Evolutionary conservation across 331 rosid genomes (phyloP).

Genomic region (Malus hybrid): DNA sequence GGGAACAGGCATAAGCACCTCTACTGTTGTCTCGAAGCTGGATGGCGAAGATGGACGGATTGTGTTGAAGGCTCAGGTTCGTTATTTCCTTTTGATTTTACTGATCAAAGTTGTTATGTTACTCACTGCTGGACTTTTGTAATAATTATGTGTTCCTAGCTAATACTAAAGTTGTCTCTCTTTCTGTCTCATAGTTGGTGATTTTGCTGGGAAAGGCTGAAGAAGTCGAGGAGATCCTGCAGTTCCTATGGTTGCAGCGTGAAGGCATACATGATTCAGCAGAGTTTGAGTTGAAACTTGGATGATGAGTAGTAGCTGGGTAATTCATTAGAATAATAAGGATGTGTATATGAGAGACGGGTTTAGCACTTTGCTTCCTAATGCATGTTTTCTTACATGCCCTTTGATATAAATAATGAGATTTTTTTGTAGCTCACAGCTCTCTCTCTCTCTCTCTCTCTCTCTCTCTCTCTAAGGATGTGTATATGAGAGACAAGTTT

Average conservation of each 20-base stretch:
- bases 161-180: background rate
- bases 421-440: too few relatives aligned
- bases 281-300: background rate
- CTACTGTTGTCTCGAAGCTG: background rate
- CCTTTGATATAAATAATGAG: too few relatives aligned
- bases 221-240: conserved; percentile 3
- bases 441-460: too few relatives aligned
- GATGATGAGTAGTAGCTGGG: background rate
- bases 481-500: too few relatives aligned
- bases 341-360: background rate
- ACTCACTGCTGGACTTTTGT: background rate
- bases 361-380: too few relatives aligned
- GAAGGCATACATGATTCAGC: conserved; percentile 5
- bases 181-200: conserved; percentile 25
- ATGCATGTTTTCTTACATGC: too few relatives aligned
- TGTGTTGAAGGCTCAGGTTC: conserved; percentile 51
- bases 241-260: conserved; percentile 11
- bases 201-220: conserved; percentile 36
- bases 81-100: background rate
- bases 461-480: too few relatives aligned
- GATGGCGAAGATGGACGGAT: background rate
- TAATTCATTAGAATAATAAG: too few relatives aligned
- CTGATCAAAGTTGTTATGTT: background rate
- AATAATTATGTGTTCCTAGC: background rate
- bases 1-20: too few relatives aligned